Evolutionary conservation across 495 filamentous ascomycete species (phyloP).

Genomic region (Cladorrhinum samala): DNA sequence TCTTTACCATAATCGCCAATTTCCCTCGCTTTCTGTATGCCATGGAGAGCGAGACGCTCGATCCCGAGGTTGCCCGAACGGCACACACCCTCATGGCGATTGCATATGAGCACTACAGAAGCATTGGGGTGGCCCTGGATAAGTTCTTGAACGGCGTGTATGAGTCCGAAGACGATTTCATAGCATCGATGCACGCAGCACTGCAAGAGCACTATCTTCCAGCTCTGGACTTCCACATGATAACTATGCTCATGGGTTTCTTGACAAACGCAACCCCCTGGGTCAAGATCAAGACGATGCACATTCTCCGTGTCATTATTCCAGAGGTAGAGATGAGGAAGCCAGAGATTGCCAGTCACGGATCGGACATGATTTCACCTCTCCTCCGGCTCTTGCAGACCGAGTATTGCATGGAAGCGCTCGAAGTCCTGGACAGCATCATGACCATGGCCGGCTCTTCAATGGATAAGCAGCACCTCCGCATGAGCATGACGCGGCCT

Average conservation of each 20-base stretch:
- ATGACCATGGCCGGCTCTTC: constrained; percentile 89
- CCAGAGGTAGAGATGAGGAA: constrained; percentile 92
- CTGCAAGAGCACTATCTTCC: constrained; percentile 77
- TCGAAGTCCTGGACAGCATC: constrained; percentile 88
- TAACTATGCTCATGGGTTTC: constrained; percentile 87
- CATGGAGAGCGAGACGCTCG: constrained; percentile 59
- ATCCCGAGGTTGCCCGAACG: constrained; percentile 49
- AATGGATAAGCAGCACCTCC: constrained; percentile 86
- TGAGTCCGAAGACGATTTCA: constrained; percentile 68
- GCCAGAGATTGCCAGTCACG: constrained; percentile 80
- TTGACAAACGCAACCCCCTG: constrained; percentile 81
- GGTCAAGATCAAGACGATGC: constrained; percentile 90
- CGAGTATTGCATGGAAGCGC: constrained; percentile 82
- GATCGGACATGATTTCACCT: constrained; percentile 91
- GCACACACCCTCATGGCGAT: constrained; percentile 64
- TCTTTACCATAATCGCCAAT: constrained; percentile 83
- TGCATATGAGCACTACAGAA: constrained; percentile 60
- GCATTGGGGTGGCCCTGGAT: constrained; percentile 56
- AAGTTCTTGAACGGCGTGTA: constrained; percentile 65
- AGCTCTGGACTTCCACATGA: constrained; percentile 70
- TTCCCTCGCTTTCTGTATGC: constrained; percentile 79
- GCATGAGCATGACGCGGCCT: constrained; percentile 90
- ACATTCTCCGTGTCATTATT: constrained; percentile 76
- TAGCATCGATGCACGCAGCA: constrained; percentile 66
- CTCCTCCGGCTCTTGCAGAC: constrained; percentile 86